Conservation (phyloP, 2,329 filamentous ascomycete species). For the Stylonectria norvegica region DNA sequence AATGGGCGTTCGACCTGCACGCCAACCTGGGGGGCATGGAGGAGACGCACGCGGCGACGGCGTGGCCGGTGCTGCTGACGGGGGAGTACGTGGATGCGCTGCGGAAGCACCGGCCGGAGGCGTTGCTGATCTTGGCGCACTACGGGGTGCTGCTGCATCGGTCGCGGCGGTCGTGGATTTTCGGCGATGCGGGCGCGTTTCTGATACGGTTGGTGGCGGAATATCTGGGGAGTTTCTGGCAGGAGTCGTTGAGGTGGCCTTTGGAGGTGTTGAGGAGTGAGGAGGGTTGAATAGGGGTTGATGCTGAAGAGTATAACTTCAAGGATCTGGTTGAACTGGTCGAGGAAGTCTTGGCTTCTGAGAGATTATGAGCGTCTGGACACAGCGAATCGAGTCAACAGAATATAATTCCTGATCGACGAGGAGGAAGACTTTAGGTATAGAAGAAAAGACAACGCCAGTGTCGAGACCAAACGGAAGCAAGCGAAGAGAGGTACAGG, state of each 20-base stretch:
- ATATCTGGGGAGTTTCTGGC: constrained; percentile 34
- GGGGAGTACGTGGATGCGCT: constrained; percentile 35
- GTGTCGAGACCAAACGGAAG: too few relatives aligned
- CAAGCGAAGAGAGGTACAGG: too few relatives aligned
- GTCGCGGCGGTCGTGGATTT: constrained; percentile 38
- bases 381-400: too few relatives aligned
- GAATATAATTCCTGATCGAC: too few relatives aligned
- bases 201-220: constrained; percentile 32
- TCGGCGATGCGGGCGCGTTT: constrained; percentile 32
- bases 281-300: constrained; percentile 17
- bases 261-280: constrained; percentile 29
- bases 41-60: constrained; percentile 31
- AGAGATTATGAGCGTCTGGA: too few relatives aligned
- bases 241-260: constrained; percentile 33
- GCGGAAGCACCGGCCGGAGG: constrained; percentile 36
- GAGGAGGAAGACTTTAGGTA: too few relatives aligned
- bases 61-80: constrained; percentile 32
- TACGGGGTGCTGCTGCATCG: constrained; percentile 48
- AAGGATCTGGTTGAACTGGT: background rate
- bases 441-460: too few relatives aligned
- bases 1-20: constrained; percentile 35
- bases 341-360: too few relatives aligned
- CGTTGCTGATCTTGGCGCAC: constrained; percentile 46
- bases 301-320: background rate
- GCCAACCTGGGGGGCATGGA: constrained; percentile 20